Evolutionary conservation across 148 eudicot species (phyloP).

Genomic region (Arctostaphylos glauca): DNA sequence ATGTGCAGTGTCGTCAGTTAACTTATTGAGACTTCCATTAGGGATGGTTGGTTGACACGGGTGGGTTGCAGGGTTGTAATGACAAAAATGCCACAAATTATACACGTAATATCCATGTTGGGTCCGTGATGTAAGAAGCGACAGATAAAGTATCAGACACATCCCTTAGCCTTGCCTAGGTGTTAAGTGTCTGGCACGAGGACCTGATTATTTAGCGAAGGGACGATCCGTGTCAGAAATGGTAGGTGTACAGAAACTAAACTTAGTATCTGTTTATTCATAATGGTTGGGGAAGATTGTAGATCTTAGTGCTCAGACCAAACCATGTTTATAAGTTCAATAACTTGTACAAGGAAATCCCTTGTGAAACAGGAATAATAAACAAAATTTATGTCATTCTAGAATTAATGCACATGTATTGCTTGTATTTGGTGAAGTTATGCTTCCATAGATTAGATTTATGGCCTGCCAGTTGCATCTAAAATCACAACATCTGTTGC

Average conservation of each 20-base stretch:
- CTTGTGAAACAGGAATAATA: background rate
- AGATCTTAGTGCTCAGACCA: background rate
- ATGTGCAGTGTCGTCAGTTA: background rate
- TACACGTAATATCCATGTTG: background rate
- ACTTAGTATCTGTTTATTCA: background rate
- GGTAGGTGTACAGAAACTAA: background rate
- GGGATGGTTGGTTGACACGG: too few relatives aligned
- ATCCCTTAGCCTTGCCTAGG: background rate
- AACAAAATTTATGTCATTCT: background rate
- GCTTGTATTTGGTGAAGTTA: background rate
- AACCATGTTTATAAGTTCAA: background rate
- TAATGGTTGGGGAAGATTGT: background rate
- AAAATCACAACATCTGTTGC: background rate
- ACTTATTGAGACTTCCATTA: background rate
- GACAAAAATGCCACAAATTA: too few relatives aligned
- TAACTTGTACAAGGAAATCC: background rate
- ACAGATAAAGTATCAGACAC: background rate
- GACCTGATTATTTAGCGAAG: background rate
- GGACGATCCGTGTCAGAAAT: background rate
- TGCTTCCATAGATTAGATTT: background rate
- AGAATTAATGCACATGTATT: background rate
- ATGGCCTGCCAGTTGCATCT: background rate
- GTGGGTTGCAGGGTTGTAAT: too few relatives aligned
- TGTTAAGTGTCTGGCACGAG: background rate
- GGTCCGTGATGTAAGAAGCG: background rate